phyloP scores from a whole-genome alignment of 768 basidiomycete genomes.

The Suillus ampliporus region DNA sequence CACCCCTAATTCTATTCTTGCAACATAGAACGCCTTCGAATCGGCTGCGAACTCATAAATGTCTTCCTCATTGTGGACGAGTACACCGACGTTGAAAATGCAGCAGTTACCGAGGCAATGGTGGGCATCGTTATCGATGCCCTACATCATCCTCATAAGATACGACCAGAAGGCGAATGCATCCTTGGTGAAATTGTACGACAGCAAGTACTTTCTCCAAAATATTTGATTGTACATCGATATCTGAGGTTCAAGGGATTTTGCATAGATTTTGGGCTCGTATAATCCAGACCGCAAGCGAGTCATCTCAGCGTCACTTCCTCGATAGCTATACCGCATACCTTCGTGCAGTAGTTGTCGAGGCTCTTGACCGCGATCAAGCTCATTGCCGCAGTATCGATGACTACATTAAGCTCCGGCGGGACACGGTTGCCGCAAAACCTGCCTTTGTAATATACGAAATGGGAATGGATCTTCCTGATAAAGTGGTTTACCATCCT shows the following conservation, averaged over 20 bases:
- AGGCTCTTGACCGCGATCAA: constrained; percentile 14
- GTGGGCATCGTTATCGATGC: constrained; percentile 17
- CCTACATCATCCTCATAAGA: constrained; percentile 11
- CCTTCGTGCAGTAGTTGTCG: constrained; percentile 7
- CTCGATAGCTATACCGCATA: constrained; percentile 9
- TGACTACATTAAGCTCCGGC: constrained; percentile 39
- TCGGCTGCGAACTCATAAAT: constrained; percentile 39
- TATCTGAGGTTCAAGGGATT: neutral
- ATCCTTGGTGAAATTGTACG: constrained; percentile 17
- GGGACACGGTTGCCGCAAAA: constrained; percentile 36
- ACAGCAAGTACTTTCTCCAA: constrained; percentile 11
- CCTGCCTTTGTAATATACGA: constrained; percentile 37
- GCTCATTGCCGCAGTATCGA: constrained; percentile 29
- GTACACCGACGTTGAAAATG: constrained; percentile 31
- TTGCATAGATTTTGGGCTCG: constrained; percentile 15
- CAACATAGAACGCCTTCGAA: constrained; percentile 26
- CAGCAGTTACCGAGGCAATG: constrained; percentile 4
- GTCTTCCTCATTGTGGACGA: constrained; percentile 40
- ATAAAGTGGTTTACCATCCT: constrained; percentile 38
- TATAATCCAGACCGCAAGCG: constrained; percentile 1
- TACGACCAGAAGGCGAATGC: constrained; percentile 17
- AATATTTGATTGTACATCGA: neutral
- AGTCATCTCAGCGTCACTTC: constrained; percentile 14
- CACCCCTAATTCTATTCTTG: neutral
- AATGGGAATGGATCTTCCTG: constrained; percentile 38